Base-by-base conservation (phyloP, 108 stramenopile species). In the Pseudonitzschia delicatissima region DNA sequence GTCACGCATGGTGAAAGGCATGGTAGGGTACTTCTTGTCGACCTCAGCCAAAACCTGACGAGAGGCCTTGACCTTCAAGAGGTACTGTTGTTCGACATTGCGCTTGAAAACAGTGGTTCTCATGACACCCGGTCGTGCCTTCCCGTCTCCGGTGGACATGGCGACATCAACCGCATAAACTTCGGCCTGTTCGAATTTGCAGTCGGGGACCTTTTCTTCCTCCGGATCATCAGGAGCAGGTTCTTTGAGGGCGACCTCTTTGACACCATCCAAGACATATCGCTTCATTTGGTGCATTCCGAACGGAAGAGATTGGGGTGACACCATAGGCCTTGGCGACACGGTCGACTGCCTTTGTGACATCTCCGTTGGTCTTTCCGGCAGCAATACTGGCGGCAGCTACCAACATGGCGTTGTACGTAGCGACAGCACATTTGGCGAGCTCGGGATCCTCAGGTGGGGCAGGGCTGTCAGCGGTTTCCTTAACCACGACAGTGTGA, bases 231-330 rank as follows among this genome's bases (percentile, higher is more conserved):
- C 84, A 7, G 90, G 84, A 32, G 71, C 77, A 8, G 91, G 93
- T 58, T 79, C 86, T 59, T 82, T 81, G 35, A 96, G 68, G 8
- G 94, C 86, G 60, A 97, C 88, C 66, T 95, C 93, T 78, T 99
- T 97, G 67, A 94, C 89, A 17, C 96, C 98, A 71, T 99, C 96
- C 59, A 99, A 85, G 25, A 99, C 94, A 55, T 88, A 97, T 65
- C 93, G 88, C 71, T 99, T 99, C 94, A 99, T 97, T 85, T 99
- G 98, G 73, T 98, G 97, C 97, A 97, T 98, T 34, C 96, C n/a
- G 82, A 21, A 97, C 96, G 18, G 96, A 95, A 15, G 91, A 73
- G 66, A 98, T 87, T 49, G 96, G 82, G 31, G 87, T 96, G 55
- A 99, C 99, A 36, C 88, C 96, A 70, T 96, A 99, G 27, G 82